Evolutionary conservation across 2,329 filamentous ascomycete species (phyloP).

Genomic region (Pseudocercospora fuligena): DNA sequence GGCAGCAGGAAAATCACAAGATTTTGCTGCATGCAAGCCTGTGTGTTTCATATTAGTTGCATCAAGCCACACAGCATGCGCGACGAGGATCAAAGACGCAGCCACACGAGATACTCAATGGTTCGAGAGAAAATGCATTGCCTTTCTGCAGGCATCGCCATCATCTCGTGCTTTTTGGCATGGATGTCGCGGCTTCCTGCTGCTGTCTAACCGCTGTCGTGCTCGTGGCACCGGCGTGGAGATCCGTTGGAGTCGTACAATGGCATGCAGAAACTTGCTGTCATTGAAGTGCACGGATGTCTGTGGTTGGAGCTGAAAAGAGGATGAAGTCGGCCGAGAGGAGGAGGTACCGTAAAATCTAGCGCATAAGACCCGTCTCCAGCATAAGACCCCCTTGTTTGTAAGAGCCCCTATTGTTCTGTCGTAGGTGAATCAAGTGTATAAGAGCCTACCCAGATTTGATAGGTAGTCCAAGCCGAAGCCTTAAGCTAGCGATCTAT

Average conservation of each 20-base stretch:
- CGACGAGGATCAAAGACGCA: conserved; percentile 6
- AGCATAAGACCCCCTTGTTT: no score
- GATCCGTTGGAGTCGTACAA: not conserved
- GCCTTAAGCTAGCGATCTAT: no score
- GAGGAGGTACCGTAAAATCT: no score
- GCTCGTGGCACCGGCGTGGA: conserved; percentile 6
- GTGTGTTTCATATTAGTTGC: not conserved
- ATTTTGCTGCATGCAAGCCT: not conserved
- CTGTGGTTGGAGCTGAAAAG: not conserved
- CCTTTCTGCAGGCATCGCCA: conserved; percentile 1
- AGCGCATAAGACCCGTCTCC: no score
- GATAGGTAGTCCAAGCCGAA: no score
- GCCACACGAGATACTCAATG: not conserved
- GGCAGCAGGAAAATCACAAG: not conserved
- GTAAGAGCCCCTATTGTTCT: no score
- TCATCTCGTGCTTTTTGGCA: conserved; percentile 2
- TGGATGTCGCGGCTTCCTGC: conserved; percentile 6
- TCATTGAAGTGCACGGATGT: conserved; percentile 1
- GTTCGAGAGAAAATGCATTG: not conserved
- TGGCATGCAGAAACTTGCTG: conserved; percentile 2
- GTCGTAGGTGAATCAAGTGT: no score
- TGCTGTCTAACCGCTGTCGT: conserved; percentile 1
- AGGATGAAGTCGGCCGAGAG: not conserved
- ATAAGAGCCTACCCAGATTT: no score
- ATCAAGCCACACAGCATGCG: conserved; percentile 3